These are phyloP conservation scores for Xerocomellus chrysenteron DNA, from an alignment of 768 basidiomycete species.

Conservation along the genomic window DNA sequence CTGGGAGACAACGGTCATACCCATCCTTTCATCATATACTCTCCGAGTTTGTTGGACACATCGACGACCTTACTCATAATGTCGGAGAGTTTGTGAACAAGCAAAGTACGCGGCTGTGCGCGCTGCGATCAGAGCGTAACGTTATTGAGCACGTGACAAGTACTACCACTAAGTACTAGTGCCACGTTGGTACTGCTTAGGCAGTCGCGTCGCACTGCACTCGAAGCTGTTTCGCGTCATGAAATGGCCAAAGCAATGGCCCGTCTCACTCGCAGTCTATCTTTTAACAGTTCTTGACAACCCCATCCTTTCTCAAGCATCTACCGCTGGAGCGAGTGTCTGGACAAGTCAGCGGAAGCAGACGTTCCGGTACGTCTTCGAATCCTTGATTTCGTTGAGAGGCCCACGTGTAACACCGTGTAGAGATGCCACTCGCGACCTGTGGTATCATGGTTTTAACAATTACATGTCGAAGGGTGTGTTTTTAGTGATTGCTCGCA, in stretches of 20 bases:
- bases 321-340: slow-evolving; percentile 26
- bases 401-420: slow-evolving; percentile 1
- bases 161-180: not conserved
- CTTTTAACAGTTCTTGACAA: slow-evolving; percentile 40
- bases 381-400: not conserved
- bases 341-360: slow-evolving; percentile 63
- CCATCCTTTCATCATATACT: slow-evolving; percentile 79
- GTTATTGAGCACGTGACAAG: slow-evolving; percentile 21
- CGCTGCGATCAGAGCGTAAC: not conserved
- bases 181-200: slow-evolving; percentile 24
- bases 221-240: slow-evolving; percentile 24
- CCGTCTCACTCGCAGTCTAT: slow-evolving; percentile 43
- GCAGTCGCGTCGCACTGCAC: slow-evolving; percentile 5
- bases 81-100: slow-evolving; percentile 2
- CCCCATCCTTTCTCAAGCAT: slow-evolving; percentile 13
- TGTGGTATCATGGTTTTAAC: slow-evolving; percentile 91
- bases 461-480: slow-evolving; percentile 85
- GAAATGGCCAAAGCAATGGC: slow-evolving; percentile 51
- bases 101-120: not conserved
- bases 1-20: slow-evolving; percentile 31
- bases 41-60: slow-evolving; percentile 61
- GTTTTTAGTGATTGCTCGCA: slow-evolving; percentile 10
- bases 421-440: slow-evolving; percentile 68
- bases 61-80: slow-evolving; percentile 53
- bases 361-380: slow-evolving; percentile 48